phyloP scores from a whole-genome alignment of 2,329 filamentous ascomycete genomes.

The Apiospora pterosperma region DNA sequence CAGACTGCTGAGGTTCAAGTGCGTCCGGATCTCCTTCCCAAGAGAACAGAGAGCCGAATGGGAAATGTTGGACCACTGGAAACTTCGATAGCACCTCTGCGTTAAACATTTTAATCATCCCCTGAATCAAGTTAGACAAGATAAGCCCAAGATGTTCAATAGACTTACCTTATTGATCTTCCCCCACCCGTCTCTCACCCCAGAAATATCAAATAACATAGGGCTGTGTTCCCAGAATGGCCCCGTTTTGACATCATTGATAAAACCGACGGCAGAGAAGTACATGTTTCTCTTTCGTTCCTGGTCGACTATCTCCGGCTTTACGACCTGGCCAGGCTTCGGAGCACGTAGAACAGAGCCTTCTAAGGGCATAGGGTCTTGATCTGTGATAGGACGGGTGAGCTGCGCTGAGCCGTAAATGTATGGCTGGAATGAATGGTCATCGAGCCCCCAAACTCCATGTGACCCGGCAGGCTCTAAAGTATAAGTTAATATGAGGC shows the following conservation, averaged over 20 bases:
- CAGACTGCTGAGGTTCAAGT: constrained; percentile 40
- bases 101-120: constrained; percentile 99
- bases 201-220: constrained; percentile 90
- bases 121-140: constrained; percentile 40
- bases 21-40: constrained; percentile 70
- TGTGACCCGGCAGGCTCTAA: constrained; percentile 95
- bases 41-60: constrained; percentile 75
- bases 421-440: constrained; percentile 91
- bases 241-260: constrained; percentile 93
- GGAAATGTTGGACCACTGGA: constrained; percentile 96
- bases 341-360: constrained; percentile 73
- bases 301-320: constrained; percentile 59
- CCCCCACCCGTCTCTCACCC: constrained; percentile 89
- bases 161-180: constrained; percentile 81
- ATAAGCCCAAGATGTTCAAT: not conserved
- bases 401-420: constrained; percentile 93
- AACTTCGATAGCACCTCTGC: constrained; percentile 96
- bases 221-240: constrained; percentile 98
- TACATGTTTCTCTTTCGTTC: constrained; percentile 76
- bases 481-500: constrained; percentile 84
- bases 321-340: constrained; percentile 66
- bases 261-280: constrained; percentile 93
- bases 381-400: constrained; percentile 66
- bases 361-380: constrained; percentile 67
- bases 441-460: constrained; percentile 97